Evolutionary conservation across 2,329 filamentous ascomycete species (phyloP).

Genomic region (Sporothrix pseudoabietina): DNA sequence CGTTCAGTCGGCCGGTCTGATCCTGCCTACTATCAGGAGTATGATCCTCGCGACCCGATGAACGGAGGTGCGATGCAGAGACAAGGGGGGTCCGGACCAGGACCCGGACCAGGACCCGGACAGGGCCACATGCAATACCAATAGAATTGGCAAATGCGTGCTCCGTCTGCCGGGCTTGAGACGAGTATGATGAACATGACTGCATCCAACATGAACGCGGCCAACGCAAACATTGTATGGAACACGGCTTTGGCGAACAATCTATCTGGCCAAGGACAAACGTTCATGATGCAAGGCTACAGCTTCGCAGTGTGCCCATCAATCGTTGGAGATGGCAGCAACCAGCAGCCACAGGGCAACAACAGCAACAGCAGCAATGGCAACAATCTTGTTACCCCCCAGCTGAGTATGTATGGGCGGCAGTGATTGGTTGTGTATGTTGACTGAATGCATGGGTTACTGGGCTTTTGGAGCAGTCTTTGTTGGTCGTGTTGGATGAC

Average conservation of each 20-base stretch:
- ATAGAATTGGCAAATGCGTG: slow-evolving; percentile 9
- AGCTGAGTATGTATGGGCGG: background rate
- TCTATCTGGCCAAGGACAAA: background rate
- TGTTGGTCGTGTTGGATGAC: background rate
- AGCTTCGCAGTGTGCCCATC: background rate
- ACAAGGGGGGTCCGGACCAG: background rate
- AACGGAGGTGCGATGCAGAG: slow-evolving; percentile 14
- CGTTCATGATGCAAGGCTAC: background rate
- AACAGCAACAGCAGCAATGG: background rate
- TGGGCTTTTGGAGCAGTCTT: background rate
- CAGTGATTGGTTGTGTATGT: background rate
- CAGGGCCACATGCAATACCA: slow-evolving; percentile 30
- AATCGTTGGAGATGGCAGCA: background rate
- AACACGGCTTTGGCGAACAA: background rate
- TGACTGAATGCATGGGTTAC: background rate
- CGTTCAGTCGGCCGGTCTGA: slow-evolving; percentile 17
- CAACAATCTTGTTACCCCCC: background rate
- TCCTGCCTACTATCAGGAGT: slow-evolving; percentile 45
- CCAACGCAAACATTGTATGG: background rate
- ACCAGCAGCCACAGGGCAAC: background rate
- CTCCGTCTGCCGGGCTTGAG: background rate
- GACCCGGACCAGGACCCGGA: background rate
- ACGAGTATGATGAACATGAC: background rate
- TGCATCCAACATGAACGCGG: background rate
- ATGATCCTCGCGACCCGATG: slow-evolving; percentile 45